Base-by-base conservation (phyloP, 2,329 filamentous ascomycete genomes). In the Fusarium nelsonii region DNA sequence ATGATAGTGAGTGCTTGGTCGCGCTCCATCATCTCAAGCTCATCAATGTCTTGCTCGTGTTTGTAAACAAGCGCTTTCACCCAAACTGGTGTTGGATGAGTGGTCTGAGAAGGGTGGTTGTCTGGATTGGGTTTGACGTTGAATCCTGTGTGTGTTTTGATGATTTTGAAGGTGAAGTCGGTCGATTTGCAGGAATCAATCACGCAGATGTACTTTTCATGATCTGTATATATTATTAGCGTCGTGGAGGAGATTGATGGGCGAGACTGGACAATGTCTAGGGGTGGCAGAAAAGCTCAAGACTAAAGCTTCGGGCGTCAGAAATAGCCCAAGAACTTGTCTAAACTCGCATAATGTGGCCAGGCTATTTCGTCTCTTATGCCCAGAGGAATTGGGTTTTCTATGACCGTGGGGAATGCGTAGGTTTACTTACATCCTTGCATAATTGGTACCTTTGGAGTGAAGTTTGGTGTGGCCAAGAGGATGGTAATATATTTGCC, bases 1-100 rank as follows among this genome's bases (percentile, higher is more conserved):
- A 86, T 68, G 10, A 89, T 74, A 6, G 79, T 75, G 54, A 88
- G 70, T 6, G 71, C 63, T 3, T 49, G 8, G n/a, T 56, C 48
- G 28, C 67, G 70, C 0, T 71, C 43, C 8, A 2, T 2, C 0
- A 6, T 11, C 9, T 64, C 20, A 5, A 78, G 56, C 6, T 53
- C 59, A 20, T 76, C 74, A 6, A 78, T 41, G 26, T 78, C 72
- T 32, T 67, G 57, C 16, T 52, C 65, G 36, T 73, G 72, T 8
- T 69, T 68, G 20, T 73, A 78, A n/a, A 75, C 37, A 20, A 65
- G 26, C 18, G 69, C 74, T 10, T 57, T 55, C 18, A 50, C 55
- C 64, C 70, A 74, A 6, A 15, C 57, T 18, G 49, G 9, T 11
- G 36, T 39, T 10, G 66, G 37, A 16, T 53, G 26, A 11, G 36